Evolutionary conservation across 192 early-diverging fungal species (phyloP).

Genomic region (Ambispora gerdemannii): DNA sequence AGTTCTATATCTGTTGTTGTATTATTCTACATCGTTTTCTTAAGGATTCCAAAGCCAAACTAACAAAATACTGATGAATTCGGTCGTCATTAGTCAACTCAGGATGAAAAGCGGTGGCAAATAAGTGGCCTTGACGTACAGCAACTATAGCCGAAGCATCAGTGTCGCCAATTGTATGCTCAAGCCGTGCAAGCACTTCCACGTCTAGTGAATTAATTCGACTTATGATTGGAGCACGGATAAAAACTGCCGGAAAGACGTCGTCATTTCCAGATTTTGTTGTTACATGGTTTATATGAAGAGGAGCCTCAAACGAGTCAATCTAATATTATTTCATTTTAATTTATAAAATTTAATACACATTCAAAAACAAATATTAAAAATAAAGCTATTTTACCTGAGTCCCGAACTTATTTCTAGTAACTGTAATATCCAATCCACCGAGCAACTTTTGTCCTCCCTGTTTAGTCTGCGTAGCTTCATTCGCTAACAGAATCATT

Average conservation of each 20-base stretch:
- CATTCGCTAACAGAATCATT: constrained; percentile 85
- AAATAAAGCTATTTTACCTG: too few species aligned
- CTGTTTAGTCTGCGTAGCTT: constrained; percentile 69
- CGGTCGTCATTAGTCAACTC: constrained; percentile 88
- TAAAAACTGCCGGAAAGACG: constrained; percentile 76
- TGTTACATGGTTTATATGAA: constrained; percentile 54
- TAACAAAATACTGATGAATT: constrained; percentile 85
- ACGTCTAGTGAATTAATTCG: constrained; percentile 64
- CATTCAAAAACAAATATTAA: too few species aligned
- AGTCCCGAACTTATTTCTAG: constrained; percentile 91
- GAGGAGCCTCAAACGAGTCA: constrained; percentile 79
- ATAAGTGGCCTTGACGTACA: constrained; percentile 78
- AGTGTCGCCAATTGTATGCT: constrained; percentile 52
- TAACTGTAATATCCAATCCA: constrained; percentile 78
- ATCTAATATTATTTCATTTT: constrained; percentile 29
- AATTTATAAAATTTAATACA: not conserved
- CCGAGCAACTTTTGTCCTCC: constrained; percentile 86
- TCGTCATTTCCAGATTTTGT: constrained; percentile 36
- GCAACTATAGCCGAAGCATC: constrained; percentile 75
- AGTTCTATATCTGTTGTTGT: too few species aligned
- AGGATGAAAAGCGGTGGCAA: constrained; percentile 95
- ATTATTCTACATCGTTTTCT: too few species aligned
- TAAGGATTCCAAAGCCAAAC: constrained; percentile 29
- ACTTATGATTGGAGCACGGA: constrained; percentile 89
- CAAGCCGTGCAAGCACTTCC: constrained; percentile 68